Base-by-base conservation (phyloP, 768 basidiomycete species). In the Collybia nuda region DNA sequence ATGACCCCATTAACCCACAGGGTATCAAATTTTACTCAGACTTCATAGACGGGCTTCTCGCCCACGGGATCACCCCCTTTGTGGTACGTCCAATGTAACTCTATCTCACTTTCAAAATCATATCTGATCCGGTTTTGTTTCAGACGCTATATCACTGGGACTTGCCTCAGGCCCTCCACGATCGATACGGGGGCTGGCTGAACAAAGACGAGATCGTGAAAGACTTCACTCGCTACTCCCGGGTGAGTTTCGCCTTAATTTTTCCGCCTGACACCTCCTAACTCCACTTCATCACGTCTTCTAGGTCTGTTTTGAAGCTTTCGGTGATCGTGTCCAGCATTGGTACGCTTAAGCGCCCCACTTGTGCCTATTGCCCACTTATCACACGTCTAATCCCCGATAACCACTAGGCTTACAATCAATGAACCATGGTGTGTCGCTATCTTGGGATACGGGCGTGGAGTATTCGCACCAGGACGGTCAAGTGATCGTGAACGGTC, bases 61-160 rank as follows among this genome's bases (percentile, higher is more conserved):
- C 73, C 35, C 68, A 80, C 44, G 84, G 80, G 3, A 88, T 90
- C 60, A 76, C 72, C 1, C 85, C 85, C 6, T 88, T 88, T 56
- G 81, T 85, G 46, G 81, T 77, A 36, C 29, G 38, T 43, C 17
- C 40, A 28, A 22, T 42, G 7, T 19, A 36, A 8, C 4, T 17
- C 45, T 23, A 18, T 19, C 23, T 12, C 49, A 38, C 32, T 50
- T 24, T 18, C 37, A 36, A 39, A 43, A 14, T 5, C 37, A n/a
- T 37, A 46, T 29, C 46, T 40, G 40, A 48, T 18, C 32, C 41
- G 51, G 3, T 17, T 21, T n/a, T 18, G 36, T 47, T 47, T 8
- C 54, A 87, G 83, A 88, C 84, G 0, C 66, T 88, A 29, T 86
- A 86, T 60, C 86, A 85, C 63, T 90, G 88, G 89, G 88, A 90